These are phyloP conservation scores for Ophiocordyceps australis DNA, from an alignment of 2,329 filamentous ascomycete species.

Conservation along the genomic window DNA sequence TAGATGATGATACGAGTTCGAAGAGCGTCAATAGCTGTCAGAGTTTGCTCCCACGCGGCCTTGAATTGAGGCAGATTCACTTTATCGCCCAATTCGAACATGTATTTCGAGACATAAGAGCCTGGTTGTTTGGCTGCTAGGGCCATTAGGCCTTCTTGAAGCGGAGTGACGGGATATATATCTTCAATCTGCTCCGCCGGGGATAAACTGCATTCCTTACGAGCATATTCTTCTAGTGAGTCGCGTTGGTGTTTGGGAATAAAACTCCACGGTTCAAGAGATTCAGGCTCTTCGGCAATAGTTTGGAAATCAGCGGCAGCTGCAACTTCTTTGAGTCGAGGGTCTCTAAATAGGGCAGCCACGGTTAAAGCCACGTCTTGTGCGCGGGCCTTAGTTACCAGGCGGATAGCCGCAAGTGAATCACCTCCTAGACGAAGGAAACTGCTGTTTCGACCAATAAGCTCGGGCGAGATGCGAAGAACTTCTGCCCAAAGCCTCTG, in stretches of 20 bases:
- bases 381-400: constrained; percentile 1
- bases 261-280: not conserved
- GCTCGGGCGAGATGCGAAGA: constrained; percentile 13
- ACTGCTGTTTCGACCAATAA: constrained; percentile 12
- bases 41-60: constrained; percentile 8
- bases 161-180: constrained; percentile 16
- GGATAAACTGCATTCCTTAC: too few species aligned
- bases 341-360: constrained; percentile 2
- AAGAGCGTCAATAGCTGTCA: constrained; percentile 1
- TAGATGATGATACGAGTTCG: constrained; percentile 3
- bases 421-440: constrained; percentile 21
- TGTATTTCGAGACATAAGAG: constrained; percentile 15
- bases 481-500: constrained; percentile 18
- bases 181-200: constrained; percentile 8
- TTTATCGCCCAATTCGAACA: constrained; percentile 5
- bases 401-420: constrained; percentile 17
- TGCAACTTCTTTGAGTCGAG: not conserved
- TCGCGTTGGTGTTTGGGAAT: not conserved
- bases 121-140: constrained; percentile 11
- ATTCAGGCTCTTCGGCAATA: not conserved
- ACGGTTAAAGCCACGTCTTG: constrained; percentile 6
- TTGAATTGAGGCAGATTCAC: constrained; percentile 9
- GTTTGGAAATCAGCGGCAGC: not conserved
- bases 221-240: too few species aligned
- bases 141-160: constrained; percentile 19